Percentiles rank a stretch among this genome's conserved stretches.
phyloP scores from a whole-genome alignment of 2,329 filamentous ascomycete genomes.

The Apiospora arundinis region DNA sequence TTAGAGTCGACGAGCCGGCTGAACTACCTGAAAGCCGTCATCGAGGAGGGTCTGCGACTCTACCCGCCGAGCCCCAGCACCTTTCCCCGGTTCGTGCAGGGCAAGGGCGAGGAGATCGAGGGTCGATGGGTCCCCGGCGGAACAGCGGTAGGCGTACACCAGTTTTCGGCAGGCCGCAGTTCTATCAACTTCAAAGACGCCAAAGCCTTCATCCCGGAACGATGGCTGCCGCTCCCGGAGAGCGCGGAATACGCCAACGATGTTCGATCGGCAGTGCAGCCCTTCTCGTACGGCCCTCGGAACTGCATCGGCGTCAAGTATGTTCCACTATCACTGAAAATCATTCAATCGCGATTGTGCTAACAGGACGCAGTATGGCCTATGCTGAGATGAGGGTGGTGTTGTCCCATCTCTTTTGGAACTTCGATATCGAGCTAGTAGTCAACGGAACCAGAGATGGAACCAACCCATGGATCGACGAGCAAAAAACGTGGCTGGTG shows the following conservation, averaged over 20 bases:
- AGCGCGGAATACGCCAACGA: constrained; percentile 40
- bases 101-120: constrained; percentile 33
- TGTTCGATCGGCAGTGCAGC: constrained; percentile 41
- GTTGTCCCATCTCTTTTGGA: constrained; percentile 43
- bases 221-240: constrained; percentile 38
- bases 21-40: constrained; percentile 48
- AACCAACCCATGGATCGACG: constrained; percentile 34
- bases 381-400: constrained; percentile 47
- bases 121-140: constrained; percentile 36
- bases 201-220: constrained; percentile 46
- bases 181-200: constrained; percentile 45
- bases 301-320: constrained; percentile 47
- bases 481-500: constrained; percentile 37
- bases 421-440: constrained; percentile 42
- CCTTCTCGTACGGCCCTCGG: constrained; percentile 45
- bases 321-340: background rate
- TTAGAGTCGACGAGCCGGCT: constrained; percentile 41
- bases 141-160: background rate
- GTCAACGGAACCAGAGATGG: constrained; percentile 26
- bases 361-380: constrained; percentile 36
- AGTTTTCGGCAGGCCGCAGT: constrained; percentile 3
- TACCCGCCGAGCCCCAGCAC: constrained; percentile 44
- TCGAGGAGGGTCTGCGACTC: constrained; percentile 50
- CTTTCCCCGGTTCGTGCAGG: constrained; percentile 35
- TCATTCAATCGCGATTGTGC: background rate